phyloP scores from a whole-genome alignment of 78 protist species.

The Dictyostelium capitatum region DNA sequence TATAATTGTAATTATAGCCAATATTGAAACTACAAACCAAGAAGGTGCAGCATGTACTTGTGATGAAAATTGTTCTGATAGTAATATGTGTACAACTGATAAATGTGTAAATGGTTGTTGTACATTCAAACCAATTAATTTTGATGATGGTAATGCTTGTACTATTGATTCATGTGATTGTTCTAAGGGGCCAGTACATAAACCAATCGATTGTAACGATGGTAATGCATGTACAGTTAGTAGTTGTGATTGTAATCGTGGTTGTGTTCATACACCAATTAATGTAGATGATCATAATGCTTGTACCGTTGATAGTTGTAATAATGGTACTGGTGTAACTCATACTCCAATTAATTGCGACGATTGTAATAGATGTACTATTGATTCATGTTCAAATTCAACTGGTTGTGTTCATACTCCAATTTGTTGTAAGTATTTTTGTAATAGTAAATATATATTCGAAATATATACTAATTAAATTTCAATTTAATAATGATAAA shows the following conservation, averaged over 20 bases:
- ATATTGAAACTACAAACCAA: not conserved
- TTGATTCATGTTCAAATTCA: not conserved
- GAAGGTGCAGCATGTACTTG: not conserved
- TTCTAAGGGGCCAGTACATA: conserved; percentile 31
- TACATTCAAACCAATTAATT: not conserved
- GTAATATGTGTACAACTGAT: conserved; percentile 61
- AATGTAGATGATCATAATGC: conserved; percentile 24
- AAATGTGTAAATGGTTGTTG: conserved; percentile 39
- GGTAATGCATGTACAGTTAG: conserved; percentile 20
- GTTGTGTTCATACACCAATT: not conserved
- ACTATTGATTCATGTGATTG: conserved; percentile 39
- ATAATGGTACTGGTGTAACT: not conserved
- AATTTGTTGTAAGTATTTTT: too few species aligned
- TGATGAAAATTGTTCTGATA: conserved; percentile 43
- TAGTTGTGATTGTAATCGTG: not conserved
- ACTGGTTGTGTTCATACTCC: conserved; percentile 10
- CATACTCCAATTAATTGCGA: conserved; percentile 12
- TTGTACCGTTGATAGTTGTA: conserved; percentile 48
- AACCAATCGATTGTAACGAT: conserved; percentile 27
- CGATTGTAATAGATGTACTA: conserved; percentile 36
- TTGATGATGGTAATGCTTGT: conserved; percentile 8
- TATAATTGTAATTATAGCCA: too few species aligned
- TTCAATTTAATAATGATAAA: too few species aligned
- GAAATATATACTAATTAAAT: too few species aligned
- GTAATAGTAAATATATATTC: too few species aligned